Percentiles rank a stretch among this genome's conserved stretches.
Conservation (phyloP, 2,329 filamentous ascomycete genomes). For the Fusarium nelsonii region DNA sequence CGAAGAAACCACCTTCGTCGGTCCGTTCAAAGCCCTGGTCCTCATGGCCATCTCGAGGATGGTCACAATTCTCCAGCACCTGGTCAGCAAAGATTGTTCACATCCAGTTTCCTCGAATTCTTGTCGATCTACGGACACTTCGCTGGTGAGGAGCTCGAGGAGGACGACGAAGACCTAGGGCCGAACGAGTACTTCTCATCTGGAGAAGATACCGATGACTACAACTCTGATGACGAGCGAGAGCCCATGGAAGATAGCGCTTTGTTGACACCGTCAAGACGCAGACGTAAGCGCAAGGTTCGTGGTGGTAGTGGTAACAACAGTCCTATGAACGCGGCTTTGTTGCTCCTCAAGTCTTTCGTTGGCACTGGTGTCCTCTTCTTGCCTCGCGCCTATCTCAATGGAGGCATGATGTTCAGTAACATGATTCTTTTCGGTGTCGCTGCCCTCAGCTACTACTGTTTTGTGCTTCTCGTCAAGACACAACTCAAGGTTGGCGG, state of each 20-base stretch:
- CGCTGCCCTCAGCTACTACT: slow-evolving; percentile 92
- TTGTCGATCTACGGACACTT: slow-evolving; percentile 96
- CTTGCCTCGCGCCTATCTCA: slow-evolving; percentile 90
- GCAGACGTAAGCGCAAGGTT: slow-evolving; percentile 80
- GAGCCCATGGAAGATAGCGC: slow-evolving; percentile 91
- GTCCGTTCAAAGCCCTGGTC: slow-evolving; percentile 72
- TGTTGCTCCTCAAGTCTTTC: slow-evolving; percentile 95
- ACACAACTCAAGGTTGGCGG: slow-evolving; percentile 87
- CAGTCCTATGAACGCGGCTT: slow-evolving; percentile 80
- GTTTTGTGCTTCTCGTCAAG: slow-evolving; percentile 92
- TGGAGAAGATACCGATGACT: slow-evolving; percentile 75
- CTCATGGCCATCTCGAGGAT: slow-evolving; percentile 52
- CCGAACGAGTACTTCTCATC: slow-evolving; percentile 94
- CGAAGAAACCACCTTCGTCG: slow-evolving; percentile 88
- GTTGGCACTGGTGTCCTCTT: slow-evolving; percentile 97
- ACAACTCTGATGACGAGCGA: slow-evolving; percentile 72
- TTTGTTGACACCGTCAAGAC: slow-evolving; percentile 80
- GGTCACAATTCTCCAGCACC: slow-evolving; percentile 52
- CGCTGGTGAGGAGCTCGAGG: slow-evolving; percentile 94
- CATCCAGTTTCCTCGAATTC: slow-evolving; percentile 95
- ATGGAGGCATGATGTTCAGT: slow-evolving; percentile 97
- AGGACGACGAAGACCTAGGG: slow-evolving; percentile 89
- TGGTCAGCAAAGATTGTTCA: slow-evolving; percentile 72
- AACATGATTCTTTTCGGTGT: slow-evolving; percentile 90
- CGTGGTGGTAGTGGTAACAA: slow-evolving; percentile 81